Evolutionary conservation across 495 filamentous ascomycete genomes (phyloP), one percentile per base, ranked within the genome.

Genomic region (Aspergillus diversus): DNA sequence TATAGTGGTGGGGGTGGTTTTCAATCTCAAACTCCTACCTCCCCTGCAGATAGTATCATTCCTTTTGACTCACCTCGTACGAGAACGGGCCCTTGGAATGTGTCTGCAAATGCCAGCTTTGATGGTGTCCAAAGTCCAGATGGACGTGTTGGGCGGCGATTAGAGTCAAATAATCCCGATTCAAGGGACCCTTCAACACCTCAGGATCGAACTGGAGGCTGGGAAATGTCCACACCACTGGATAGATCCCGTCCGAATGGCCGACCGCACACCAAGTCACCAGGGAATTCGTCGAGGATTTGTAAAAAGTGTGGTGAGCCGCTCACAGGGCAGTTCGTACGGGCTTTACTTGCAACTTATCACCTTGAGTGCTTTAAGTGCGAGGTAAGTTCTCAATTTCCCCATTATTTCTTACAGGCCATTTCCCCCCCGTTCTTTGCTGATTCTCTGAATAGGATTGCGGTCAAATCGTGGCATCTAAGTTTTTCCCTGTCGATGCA

Each of bases 341-440:
- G 95, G 65, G 95, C 95, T 9, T 75, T 99, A 35, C 90, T 90
- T 31, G 92, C 90, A 34, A 97, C 94, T 54, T 99, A 90, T 72
- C 95, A 99, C 82, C 78, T 99, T 57, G 95, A 99, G 69, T 99
- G 95, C 81, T 99, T 99, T 74, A 95, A 89, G 75, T 99, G 95
- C 76, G 85, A 92, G 75, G 95, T 98, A 84, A 80, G 90, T 84
- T 52, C 21, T n/a, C 8, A 7, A 48, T 31, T 27, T 31, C 15
- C 3, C 50, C 58, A 53, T 61, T 67, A 33, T 52, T 57, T 35
- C 35, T 12, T 7, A 37, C 48, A 43, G 33, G 54, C 56, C 66
- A n/a, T 60, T 39, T 50, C 9, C n/a, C 48, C 11, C 34, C 34
- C 12, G 11, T 43, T 50, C 7, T 31, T 15, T 5, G 31, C 49